phyloP scores from a whole-genome alignment of 257 asterid genomes.

The Primulina eburnea region DNA sequence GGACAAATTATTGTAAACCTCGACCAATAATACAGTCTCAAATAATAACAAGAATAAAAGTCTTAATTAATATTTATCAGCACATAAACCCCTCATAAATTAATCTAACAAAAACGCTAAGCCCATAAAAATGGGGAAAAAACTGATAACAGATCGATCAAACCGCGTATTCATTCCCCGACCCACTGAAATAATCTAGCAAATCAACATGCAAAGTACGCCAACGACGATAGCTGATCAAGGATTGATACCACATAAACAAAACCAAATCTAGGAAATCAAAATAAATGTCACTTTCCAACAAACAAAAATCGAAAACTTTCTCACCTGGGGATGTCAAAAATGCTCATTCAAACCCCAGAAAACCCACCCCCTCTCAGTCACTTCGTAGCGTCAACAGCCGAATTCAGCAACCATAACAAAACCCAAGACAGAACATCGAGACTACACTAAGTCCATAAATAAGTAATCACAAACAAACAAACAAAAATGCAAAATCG shows the following conservation, averaged over 20 bases:
- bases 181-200: not conserved
- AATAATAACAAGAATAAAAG: not conserved
- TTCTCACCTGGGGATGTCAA: conserved; percentile 38
- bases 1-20: not conserved
- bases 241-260: not conserved
- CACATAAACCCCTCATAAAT: not conserved
- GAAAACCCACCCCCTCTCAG: conserved; percentile 11
- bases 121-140: not conserved
- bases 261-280: not conserved
- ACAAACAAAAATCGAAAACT: conserved; percentile 7
- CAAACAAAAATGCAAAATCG: conserved; percentile 1
- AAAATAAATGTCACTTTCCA: not conserved
- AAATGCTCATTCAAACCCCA: conserved; percentile 18
- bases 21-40: not conserved
- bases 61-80: not conserved
- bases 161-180: not conserved
- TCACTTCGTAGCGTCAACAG: conserved; percentile 14
- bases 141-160: conserved; percentile 9
- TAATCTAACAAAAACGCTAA: not conserved
- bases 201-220: not conserved
- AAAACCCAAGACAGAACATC: not conserved
- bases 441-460: conserved; percentile 6
- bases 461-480: not conserved
- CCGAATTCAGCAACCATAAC: not conserved
- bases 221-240: not conserved